Evolutionary conservation across 805 yeast species (phyloP).

Genomic region (Yamadazyma nakazawae): DNA sequence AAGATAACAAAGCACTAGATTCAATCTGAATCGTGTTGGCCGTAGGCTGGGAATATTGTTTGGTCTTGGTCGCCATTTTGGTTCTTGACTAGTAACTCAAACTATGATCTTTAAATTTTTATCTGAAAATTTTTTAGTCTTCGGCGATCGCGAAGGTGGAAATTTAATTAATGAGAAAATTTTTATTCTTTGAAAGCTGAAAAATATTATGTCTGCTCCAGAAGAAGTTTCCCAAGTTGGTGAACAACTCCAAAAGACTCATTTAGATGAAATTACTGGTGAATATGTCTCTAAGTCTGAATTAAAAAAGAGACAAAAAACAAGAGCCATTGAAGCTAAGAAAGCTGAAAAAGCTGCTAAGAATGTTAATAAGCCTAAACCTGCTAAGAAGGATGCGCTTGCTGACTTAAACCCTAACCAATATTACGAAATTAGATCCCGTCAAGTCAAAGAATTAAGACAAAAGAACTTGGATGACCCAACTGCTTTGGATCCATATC

Average conservation of each 20-base stretch:
- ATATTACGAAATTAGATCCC: conserved; percentile 87
- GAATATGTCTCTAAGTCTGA: conserved; percentile 96
- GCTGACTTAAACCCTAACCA: conserved; percentile 94
- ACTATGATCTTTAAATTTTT: neutral
- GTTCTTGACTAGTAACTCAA: neutral
- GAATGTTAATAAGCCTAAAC: conserved; percentile 46
- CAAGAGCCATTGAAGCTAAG: conserved; percentile 80
- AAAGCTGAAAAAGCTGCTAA: conserved; percentile 83
- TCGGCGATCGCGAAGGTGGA: conserved; percentile 3
- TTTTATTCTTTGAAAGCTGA: neutral
- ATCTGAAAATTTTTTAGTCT: conserved; percentile 6
- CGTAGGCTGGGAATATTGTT: conserved; percentile 32
- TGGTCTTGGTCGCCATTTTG: conserved; percentile 4
- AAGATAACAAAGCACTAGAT: conserved; percentile 53
- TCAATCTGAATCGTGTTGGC: conserved; percentile 43
- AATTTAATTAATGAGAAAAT: neutral
- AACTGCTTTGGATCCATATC: conserved; percentile 85
- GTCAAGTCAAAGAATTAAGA: conserved; percentile 83
- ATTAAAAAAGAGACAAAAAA: conserved; percentile 92
- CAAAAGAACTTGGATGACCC: conserved; percentile 40
- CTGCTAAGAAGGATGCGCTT: conserved; percentile 59
- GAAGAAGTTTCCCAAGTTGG: conserved; percentile 55
- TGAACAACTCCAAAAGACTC: conserved; percentile 72
- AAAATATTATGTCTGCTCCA: neutral
- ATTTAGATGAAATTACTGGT: conserved; percentile 91